phyloP scores from a whole-genome alignment of 2,329 filamentous ascomycete genomes.

The Fusarium paranaense region DNA sequence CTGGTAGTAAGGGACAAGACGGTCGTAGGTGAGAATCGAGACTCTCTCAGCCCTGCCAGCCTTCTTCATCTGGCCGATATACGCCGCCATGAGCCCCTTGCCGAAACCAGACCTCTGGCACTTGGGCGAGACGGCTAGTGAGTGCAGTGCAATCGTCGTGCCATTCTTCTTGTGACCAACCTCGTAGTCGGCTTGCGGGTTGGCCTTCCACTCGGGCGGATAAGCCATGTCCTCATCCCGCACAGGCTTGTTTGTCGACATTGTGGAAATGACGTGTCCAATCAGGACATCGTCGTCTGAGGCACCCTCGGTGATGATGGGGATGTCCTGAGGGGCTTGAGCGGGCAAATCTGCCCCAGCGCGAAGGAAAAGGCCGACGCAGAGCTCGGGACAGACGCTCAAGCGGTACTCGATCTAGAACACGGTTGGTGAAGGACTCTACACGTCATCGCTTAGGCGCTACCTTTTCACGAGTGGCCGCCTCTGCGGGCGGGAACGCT shows the following conservation, averaged over 20 bases:
- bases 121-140: slow-evolving; percentile 42
- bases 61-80: slow-evolving; percentile 37
- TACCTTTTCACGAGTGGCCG: slow-evolving; percentile 46
- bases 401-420: slow-evolving; percentile 46
- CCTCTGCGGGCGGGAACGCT: slow-evolving; percentile 46
- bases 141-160: slow-evolving; percentile 45
- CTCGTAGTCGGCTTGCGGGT: slow-evolving; percentile 14
- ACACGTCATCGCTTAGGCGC: background rate
- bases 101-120: slow-evolving; percentile 43
- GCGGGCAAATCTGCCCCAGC: slow-evolving; percentile 4
- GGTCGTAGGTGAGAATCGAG: slow-evolving; percentile 47
- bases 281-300: slow-evolving; percentile 33
- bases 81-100: slow-evolving; percentile 40
- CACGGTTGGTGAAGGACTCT: background rate
- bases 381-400: slow-evolving; percentile 43
- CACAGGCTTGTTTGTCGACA: slow-evolving; percentile 30
- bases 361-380: slow-evolving; percentile 40
- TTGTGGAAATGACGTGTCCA: slow-evolving; percentile 46
- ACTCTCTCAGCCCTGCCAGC: slow-evolving; percentile 37
- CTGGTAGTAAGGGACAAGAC: slow-evolving; percentile 46
- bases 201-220: slow-evolving; percentile 40
- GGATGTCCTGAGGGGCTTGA: slow-evolving; percentile 16
- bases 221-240: slow-evolving; percentile 45
- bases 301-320: slow-evolving; percentile 5
- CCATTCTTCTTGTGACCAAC: slow-evolving; percentile 42